Evolutionary conservation across 345 rosid genomes (phyloP).

Genomic region (Gossypium longicalyx): DNA sequence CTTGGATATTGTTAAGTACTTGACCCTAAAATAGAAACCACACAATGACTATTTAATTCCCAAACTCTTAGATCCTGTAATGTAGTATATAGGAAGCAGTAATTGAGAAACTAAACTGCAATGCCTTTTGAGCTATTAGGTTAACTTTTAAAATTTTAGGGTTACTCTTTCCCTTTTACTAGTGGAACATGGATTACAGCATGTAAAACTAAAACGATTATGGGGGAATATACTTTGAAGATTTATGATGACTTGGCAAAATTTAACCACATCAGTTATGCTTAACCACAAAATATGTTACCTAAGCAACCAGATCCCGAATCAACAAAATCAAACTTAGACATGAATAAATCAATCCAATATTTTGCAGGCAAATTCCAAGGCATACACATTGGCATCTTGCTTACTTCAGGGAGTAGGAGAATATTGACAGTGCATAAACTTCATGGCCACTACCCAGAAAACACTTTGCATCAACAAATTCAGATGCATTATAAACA

Average conservation of each 20-base stretch:
- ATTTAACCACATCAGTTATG: not conserved
- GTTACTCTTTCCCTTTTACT: not conserved
- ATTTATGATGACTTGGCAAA: not conserved
- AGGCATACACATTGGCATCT: not conserved
- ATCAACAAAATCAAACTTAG: not conserved
- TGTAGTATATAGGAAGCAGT: not conserved
- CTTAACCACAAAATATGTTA: not conserved
- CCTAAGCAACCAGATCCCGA: not conserved
- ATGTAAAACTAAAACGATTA: not conserved
- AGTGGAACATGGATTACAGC: not conserved
- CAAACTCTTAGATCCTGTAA: not conserved
- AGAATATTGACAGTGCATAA: not conserved
- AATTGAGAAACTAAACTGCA: not conserved
- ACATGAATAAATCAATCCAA: not conserved
- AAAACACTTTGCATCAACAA: not conserved
- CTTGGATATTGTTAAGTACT: constrained; percentile 47
- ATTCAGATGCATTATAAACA: not conserved
- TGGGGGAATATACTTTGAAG: not conserved
- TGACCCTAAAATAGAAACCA: constrained; percentile 43
- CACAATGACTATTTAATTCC: not conserved
- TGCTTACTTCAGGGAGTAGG: not conserved
- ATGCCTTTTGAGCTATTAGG: not conserved
- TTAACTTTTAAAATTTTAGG: not conserved
- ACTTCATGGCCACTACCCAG: not conserved
- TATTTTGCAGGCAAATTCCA: not conserved